A percentile compares a stretch with the other conserved stretches of the same genome.
These are phyloP conservation scores for Saccharomycopsis amapae DNA, from an alignment of 805 yeast genomes.

Conservation along the genomic window DNA sequence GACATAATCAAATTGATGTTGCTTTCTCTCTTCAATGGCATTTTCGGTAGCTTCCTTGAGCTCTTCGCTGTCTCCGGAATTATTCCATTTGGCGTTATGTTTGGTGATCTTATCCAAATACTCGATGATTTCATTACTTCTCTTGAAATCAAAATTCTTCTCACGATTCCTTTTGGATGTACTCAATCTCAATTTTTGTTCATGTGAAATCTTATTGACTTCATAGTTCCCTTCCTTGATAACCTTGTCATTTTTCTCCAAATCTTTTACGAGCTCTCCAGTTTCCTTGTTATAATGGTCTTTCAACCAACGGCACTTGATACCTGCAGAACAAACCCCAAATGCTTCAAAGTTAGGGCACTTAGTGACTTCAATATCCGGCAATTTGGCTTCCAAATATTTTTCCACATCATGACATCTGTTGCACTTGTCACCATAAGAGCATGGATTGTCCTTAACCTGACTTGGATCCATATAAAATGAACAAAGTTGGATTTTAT, in stretches of 20 bases:
- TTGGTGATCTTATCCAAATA: conserved; percentile 58
- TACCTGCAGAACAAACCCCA: conserved; percentile 89
- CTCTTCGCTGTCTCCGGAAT: conserved; percentile 23
- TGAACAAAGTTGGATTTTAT: conserved; percentile 58
- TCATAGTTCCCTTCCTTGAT: conserved; percentile 41
- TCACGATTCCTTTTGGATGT: conserved; percentile 34
- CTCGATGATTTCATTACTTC: conserved; percentile 50
- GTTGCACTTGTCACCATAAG: conserved; percentile 60
- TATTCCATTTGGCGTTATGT: conserved; percentile 29
- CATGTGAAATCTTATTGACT: conserved; percentile 51
- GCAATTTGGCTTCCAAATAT: conserved; percentile 58
- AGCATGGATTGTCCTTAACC: conserved; percentile 36
- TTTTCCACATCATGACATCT: conserved; percentile 65
- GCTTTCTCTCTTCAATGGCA: conserved; percentile 31
- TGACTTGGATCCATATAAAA: conserved; percentile 50
- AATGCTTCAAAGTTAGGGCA: conserved; percentile 81
- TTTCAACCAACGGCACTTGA: conserved; percentile 85
- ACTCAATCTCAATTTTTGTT: conserved; percentile 33
- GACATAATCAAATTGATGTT: conserved; percentile 43
- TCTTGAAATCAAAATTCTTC: conserved; percentile 36
- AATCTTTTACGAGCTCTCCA: conserved; percentile 39
- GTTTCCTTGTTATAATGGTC: conserved; percentile 54
- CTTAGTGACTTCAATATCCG: conserved; percentile 54
- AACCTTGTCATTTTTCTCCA: conserved; percentile 32
- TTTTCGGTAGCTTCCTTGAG: conserved; percentile 31